Base-by-base conservation (phyloP, 345 rosid genomes). In the Zanthoxylum bungeanum region DNA sequence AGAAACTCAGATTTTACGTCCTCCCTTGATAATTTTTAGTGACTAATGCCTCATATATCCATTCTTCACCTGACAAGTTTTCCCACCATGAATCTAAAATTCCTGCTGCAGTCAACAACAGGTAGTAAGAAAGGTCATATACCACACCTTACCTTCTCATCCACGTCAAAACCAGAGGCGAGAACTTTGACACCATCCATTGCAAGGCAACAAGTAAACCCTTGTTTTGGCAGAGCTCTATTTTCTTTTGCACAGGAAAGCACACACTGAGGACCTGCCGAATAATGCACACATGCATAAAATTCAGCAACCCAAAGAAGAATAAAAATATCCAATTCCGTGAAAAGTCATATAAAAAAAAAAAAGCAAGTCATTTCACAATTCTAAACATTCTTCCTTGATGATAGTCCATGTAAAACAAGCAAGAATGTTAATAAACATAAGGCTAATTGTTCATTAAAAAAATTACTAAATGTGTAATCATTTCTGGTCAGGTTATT, bases 181-280 rank as follows among this genome's bases (percentile, higher is more conserved):
- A 91, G 87, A 74, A 95, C 86, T 80, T 89, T 91, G 75, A 86
- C 80, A 72, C 98, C 94, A 74, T 92, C 94, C 98, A 92, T 91
- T 0, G 96, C 99, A 71, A 95, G 88, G 78, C 99, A 92, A 75
- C 99, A 95, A 76, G 89, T 85, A 76, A 85, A 95, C 14, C 81
- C 90, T 73, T 84, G 88, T 69, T 85, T 86, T n/a, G 98, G 99
- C 17, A 92, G 65, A 4, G 82, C 51, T 80, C 87, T 85, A 53
- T 87, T 85, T 72, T 91, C 98, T 82, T 89, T 91, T 7, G 94
- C 97, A 80, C 98, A 89, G 1, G 93, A 84, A 71, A 95, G 86
- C 69, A 89, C 98, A 64, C 98, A 92, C 63, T 88, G 93, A 4
- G 98, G 98, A 81, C 99, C 99, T 90, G 75, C 76, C 64, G 67